phyloP scores from a whole-genome alignment of 169 alveolate species.

The Plasmodium coatneyi region DNA sequence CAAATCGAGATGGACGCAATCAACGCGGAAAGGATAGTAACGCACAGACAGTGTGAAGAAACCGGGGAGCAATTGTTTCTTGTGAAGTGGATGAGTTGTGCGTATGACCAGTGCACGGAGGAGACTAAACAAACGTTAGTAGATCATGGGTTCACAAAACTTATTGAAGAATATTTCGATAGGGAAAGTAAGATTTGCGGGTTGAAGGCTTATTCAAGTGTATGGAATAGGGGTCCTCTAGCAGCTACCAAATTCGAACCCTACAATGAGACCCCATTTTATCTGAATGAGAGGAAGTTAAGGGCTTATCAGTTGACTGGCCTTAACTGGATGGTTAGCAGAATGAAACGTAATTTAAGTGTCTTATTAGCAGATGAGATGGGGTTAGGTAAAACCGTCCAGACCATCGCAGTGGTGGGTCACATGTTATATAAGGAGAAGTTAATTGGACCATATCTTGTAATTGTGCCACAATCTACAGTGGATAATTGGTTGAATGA shows the following conservation, averaged over 20 bases:
- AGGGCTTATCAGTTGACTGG: slow-evolving; percentile 96
- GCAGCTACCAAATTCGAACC: slow-evolving; percentile 91
- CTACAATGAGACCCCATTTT: slow-evolving; percentile 89
- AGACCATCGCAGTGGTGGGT: slow-evolving; percentile 94
- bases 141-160: slow-evolving; percentile 86
- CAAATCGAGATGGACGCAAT: slow-evolving; percentile 92
- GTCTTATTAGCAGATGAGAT: slow-evolving; percentile 96
- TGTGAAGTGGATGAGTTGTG: slow-evolving; percentile 92
- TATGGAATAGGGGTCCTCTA: slow-evolving; percentile 87
- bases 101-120: slow-evolving; percentile 93
- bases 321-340: slow-evolving; percentile 95
- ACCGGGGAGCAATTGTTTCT: slow-evolving; percentile 79
- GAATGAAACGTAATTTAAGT: slow-evolving; percentile 94
- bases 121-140: slow-evolving; percentile 88
- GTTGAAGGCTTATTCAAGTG: slow-evolving; percentile 80
- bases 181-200: slow-evolving; percentile 87
- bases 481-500: slow-evolving; percentile 97
- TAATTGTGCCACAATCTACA: slow-evolving; percentile 97
- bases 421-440: slow-evolving; percentile 89
- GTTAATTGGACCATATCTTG: slow-evolving; percentile 92
- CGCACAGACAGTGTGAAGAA: slow-evolving; percentile 76
- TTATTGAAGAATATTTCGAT: slow-evolving; percentile 84
- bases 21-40: slow-evolving; percentile 90
- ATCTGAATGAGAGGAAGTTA: slow-evolving; percentile 83
- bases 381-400: slow-evolving; percentile 97